Conservation (phyloP, 345 rosid genomes). For the Acer negundo region DNA sequence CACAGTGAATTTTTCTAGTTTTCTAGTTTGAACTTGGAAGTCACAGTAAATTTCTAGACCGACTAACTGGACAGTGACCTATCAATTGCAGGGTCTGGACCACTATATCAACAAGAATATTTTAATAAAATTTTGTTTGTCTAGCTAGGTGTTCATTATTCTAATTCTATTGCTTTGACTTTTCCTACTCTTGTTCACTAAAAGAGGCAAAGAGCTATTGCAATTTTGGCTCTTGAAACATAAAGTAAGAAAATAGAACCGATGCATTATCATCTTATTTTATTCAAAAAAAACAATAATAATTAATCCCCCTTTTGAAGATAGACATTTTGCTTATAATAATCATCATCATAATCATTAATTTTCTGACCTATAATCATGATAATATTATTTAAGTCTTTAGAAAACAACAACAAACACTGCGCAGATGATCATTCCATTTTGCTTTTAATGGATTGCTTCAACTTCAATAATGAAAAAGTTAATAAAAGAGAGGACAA, state of each 20-base stretch:
- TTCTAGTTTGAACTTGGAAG: background rate
- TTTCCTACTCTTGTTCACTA: background rate
- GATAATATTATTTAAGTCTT: background rate
- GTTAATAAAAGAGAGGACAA: no score
- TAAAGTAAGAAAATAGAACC: background rate
- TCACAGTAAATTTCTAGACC: background rate
- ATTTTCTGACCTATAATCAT: background rate
- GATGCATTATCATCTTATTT: slow-evolving; percentile 1
- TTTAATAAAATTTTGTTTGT: background rate
- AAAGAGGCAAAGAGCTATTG: background rate
- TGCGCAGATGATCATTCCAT: background rate
- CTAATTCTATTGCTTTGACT: background rate
- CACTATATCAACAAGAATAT: background rate
- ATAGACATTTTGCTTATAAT: background rate
- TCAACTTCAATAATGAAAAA: background rate
- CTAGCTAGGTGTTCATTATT: background rate
- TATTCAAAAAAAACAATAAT: background rate
- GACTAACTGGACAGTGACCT: background rate
- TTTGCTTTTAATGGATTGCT: background rate
- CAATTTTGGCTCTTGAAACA: background rate
- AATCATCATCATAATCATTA: background rate
- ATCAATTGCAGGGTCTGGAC: background rate
- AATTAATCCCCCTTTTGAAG: background rate
- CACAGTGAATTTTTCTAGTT: no score
- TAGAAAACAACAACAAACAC: background rate